These are phyloP conservation scores for Sclerotinia minor DNA, from an alignment of 2,329 filamentous ascomycete genomes.

Conservation along the genomic window DNA sequence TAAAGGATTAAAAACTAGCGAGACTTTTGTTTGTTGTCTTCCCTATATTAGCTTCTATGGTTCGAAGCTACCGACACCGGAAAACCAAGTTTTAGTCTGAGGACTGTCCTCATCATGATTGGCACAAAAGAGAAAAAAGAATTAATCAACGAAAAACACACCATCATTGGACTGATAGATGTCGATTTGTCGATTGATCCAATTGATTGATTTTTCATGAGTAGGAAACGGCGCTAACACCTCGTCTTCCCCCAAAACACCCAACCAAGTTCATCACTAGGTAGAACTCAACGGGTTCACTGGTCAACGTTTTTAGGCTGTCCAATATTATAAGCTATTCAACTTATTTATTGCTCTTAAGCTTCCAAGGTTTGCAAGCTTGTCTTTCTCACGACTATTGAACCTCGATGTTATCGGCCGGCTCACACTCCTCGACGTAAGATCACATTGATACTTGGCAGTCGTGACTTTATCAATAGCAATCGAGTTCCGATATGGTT, in stretches of 20 bases:
- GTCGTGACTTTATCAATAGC: slow-evolving; percentile 28
- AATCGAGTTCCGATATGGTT: slow-evolving; percentile 28
- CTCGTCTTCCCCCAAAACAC: neutral
- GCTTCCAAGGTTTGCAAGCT: slow-evolving; percentile 20
- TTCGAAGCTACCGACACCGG: neutral
- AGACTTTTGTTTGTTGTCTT: too few relatives aligned
- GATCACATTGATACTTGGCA: slow-evolving; percentile 17
- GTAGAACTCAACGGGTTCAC: neutral
- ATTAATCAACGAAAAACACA: neutral
- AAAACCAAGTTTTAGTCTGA: neutral
- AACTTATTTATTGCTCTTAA: neutral
- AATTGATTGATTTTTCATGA: neutral
- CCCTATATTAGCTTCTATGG: neutral
- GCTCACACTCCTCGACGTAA: slow-evolving; percentile 26
- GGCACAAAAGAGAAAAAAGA: neutral
- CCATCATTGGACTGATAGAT: neutral
- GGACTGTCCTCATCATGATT: neutral
- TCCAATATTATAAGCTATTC: too few relatives aligned
- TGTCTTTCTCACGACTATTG: slow-evolving; percentile 34
- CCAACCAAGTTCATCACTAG: neutral
- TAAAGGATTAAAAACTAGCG: neutral
- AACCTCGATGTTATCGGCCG: slow-evolving; percentile 34
- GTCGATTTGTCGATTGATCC: neutral
- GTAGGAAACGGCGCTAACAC: neutral
- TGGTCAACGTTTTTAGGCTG: neutral